phyloP scores from a whole-genome alignment of 2,329 filamentous ascomycete species.

The Beauveria bassiana region DNA sequence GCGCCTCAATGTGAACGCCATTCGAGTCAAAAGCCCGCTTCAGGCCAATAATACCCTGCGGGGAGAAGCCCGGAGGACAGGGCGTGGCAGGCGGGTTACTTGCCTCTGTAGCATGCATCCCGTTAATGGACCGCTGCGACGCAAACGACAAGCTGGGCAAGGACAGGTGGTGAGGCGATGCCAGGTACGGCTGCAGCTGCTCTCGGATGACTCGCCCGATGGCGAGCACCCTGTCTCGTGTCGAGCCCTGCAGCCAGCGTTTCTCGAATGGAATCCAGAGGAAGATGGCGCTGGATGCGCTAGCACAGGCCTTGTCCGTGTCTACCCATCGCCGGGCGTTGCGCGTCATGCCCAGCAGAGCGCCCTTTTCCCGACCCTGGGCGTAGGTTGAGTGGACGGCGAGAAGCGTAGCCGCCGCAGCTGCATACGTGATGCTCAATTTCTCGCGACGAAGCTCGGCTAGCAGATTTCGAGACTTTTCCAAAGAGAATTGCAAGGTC shows the following conservation, averaged over 20 bases:
- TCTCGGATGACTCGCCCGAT: background rate
- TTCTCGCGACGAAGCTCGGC: background rate
- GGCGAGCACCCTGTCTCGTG: background rate
- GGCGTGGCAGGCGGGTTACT: background rate
- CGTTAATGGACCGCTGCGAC: background rate
- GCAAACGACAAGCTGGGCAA: background rate
- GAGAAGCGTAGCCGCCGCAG: background rate
- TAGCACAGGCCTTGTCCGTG: background rate
- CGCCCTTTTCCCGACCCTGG: background rate
- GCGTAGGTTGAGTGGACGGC: background rate
- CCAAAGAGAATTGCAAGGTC: background rate
- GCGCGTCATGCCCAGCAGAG: conserved; percentile 1
- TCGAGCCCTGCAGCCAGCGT: background rate
- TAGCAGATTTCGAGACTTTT: background rate
- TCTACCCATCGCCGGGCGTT: conserved; percentile 1
- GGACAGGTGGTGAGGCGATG: background rate
- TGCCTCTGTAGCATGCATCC: background rate
- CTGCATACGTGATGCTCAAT: background rate
- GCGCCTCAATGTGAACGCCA: background rate
- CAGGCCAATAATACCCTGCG: background rate
- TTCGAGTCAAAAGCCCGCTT: background rate
- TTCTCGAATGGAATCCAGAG: background rate
- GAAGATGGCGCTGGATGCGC: background rate
- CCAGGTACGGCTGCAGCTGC: background rate
- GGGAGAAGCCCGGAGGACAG: background rate